These are phyloP conservation scores for Backusella parvicylindrica DNA, from an alignment of 192 early-diverging fungal genomes.

Conservation along the genomic window DNA sequence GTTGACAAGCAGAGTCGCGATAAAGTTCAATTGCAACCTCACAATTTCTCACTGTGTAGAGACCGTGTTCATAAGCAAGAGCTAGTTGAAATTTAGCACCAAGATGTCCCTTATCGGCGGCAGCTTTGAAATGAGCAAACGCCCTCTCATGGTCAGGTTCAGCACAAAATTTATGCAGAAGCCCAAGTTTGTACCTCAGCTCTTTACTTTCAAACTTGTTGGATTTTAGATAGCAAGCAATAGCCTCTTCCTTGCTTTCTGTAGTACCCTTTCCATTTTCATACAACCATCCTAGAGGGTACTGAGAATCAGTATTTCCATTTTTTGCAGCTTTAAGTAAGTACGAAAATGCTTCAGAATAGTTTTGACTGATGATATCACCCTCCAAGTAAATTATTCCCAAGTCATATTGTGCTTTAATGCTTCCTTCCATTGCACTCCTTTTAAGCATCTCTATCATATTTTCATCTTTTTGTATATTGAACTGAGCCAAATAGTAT, in stretches of 20 bases:
- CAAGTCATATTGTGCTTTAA: not conserved
- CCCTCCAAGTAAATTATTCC: not conserved
- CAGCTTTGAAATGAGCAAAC: not conserved
- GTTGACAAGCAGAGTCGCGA: not conserved
- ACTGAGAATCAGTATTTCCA: conserved; percentile 53
- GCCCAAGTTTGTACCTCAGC: not conserved
- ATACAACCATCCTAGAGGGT: conserved; percentile 43
- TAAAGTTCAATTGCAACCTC: not conserved
- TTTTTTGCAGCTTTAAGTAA: conserved; percentile 57
- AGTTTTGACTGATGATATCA: not conserved
- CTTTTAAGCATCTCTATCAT: not conserved
- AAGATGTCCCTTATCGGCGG: not conserved
- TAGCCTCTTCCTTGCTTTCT: conserved; percentile 9
- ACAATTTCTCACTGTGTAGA: not conserved
- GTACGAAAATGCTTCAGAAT: conserved; percentile 40
- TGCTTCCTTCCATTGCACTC: not conserved
- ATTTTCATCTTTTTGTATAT: not conserved
- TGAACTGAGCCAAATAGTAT: not conserved
- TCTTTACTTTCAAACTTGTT: not conserved
- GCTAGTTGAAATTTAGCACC: not conserved
- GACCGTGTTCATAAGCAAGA: not conserved
- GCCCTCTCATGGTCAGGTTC: not conserved
- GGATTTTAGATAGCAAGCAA: conserved; percentile 1
- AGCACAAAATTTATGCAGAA: not conserved
- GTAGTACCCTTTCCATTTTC: conserved; percentile 39